Percentiles rank a stretch among this genome's conserved stretches.
Evolutionary conservation across 306 rosid species (phyloP).

Genomic region (Pterocarpus macrocarpus): DNA sequence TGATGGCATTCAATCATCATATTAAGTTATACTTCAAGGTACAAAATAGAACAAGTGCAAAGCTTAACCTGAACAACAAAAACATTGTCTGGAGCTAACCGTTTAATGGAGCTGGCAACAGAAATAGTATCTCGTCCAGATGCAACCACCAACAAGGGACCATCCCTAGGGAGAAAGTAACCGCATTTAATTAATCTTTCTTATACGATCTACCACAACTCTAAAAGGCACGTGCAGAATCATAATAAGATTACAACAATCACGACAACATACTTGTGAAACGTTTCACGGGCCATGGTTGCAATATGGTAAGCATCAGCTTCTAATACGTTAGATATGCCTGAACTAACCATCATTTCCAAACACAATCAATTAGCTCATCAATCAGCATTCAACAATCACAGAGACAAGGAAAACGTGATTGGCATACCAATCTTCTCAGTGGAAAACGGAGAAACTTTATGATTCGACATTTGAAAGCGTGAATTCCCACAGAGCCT

Average conservation of each 20-base stretch:
- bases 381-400: background rate
- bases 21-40: constrained; percentile 28
- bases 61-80: constrained; percentile 90
- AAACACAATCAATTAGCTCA: constrained; percentile 18
- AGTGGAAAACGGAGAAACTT: constrained; percentile 42
- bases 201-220: background rate
- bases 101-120: constrained; percentile 82
- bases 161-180: constrained; percentile 62
- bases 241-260: constrained; percentile 23
- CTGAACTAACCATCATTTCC: constrained; percentile 57
- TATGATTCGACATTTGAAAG: constrained; percentile 31
- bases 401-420: background rate
- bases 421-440: constrained; percentile 58
- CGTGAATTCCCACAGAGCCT: constrained; percentile 46
- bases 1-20: constrained; percentile 1
- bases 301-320: constrained; percentile 86
- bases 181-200: constrained; percentile 33
- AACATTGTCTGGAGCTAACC: constrained; percentile 88
- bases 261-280: constrained; percentile 61
- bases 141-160: constrained; percentile 88
- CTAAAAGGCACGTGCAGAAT: background rate
- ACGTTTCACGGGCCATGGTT: constrained; percentile 70
- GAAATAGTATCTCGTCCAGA: constrained; percentile 87
- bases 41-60: constrained; percentile 39
- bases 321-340: constrained; percentile 66